Conservation (phyloP, 2,329 filamentous ascomycete species). For the Talaromyces piceae region DNA sequence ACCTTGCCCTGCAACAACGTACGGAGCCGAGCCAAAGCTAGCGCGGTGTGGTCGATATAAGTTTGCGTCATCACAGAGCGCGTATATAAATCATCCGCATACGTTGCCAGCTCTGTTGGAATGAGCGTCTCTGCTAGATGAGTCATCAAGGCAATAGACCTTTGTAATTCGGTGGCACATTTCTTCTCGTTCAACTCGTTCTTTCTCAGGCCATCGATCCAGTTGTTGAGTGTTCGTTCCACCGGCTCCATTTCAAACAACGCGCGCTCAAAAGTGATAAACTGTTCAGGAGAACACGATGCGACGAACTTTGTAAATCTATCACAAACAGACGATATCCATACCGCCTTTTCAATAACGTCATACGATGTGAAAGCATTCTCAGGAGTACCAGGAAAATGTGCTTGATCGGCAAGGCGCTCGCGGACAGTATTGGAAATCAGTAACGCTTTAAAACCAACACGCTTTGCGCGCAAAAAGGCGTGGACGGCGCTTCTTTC, state of each 20-base stretch:
- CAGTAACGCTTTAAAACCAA: conserved; percentile 80
- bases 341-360: conserved; percentile 75
- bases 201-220: conserved; percentile 74
- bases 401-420: conserved; percentile 59
- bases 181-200: conserved; percentile 82
- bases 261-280: conserved; percentile 69
- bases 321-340: conserved; percentile 75
- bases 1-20: conserved; percentile 61
- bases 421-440: conserved; percentile 74
- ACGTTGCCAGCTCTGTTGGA: conserved; percentile 59
- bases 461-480: conserved; percentile 76
- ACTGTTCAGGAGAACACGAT: conserved; percentile 69
- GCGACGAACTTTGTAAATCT: conserved; percentile 76
- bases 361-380: conserved; percentile 74
- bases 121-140: conserved; percentile 80
- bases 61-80: conserved; percentile 67
- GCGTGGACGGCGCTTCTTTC: conserved; percentile 84
- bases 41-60: conserved; percentile 70
- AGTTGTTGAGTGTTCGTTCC: conserved; percentile 78
- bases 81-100: conserved; percentile 75
- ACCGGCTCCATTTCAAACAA: conserved; percentile 85
- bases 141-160: conserved; percentile 77
- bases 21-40: conserved; percentile 57
- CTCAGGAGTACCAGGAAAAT: conserved; percentile 61
- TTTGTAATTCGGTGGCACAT: conserved; percentile 71